A percentile compares a stretch with the other conserved stretches of the same genome.
phyloP scores from a whole-genome alignment of 306 rosid genomes.

The Rosa chinensis region DNA sequence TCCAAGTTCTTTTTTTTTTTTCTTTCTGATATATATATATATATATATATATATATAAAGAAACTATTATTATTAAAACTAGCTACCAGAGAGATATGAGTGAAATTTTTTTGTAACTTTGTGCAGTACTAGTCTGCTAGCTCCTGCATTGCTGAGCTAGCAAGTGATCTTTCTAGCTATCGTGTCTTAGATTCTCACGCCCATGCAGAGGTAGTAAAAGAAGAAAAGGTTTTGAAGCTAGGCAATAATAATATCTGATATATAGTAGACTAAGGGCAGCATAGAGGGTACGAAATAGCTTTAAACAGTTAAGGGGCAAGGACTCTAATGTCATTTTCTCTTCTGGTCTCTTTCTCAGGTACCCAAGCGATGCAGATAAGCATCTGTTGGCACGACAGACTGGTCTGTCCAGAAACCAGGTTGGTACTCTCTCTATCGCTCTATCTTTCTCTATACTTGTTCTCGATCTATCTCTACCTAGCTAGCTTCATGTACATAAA shows the following conservation, averaged over 20 bases:
- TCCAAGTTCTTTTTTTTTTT: too few species aligned
- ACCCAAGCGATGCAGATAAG: constrained; percentile 97
- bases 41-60: too few species aligned
- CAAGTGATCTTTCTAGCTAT: constrained; percentile 37
- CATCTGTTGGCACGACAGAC: constrained; percentile 92
- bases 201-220: constrained; percentile 43
- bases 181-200: constrained; percentile 74
- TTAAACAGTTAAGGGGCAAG: constrained; percentile 45
- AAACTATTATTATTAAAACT: too few species aligned
- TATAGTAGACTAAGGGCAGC: background rate
- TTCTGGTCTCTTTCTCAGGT: constrained; percentile 85
- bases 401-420: constrained; percentile 93
- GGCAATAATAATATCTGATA: constrained; percentile 6
- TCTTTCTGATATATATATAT: background rate
- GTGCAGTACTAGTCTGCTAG: constrained; percentile 18
- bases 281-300: constrained; percentile 46
- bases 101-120: background rate
- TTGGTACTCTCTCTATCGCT: constrained; percentile 28
- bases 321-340: constrained; percentile 65
- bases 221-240: constrained; percentile 6
- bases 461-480: background rate
- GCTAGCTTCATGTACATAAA: background rate
- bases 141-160: constrained; percentile 37
- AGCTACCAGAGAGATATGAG: too few species aligned
- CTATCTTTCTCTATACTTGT: constrained; percentile 3